Evolutionary conservation across 2,329 filamentous ascomycete species (phyloP).

Genomic region (Geosmithia morbida): DNA sequence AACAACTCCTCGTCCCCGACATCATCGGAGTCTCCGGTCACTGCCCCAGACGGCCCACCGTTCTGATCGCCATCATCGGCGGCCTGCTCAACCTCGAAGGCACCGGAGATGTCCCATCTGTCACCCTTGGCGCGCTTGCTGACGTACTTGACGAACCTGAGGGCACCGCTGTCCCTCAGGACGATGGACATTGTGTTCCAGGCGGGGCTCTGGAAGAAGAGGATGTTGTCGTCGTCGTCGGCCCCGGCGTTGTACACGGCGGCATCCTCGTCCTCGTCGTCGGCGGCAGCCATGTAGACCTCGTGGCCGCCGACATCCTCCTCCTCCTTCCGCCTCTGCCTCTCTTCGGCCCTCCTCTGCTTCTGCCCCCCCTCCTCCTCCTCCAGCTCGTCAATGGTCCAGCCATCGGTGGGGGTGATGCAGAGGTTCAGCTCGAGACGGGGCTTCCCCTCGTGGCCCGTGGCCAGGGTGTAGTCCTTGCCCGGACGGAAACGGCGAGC

Average conservation of each 20-base stretch:
- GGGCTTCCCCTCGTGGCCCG: constrained; percentile 62
- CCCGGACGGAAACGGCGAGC: constrained; percentile 78
- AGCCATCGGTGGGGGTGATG: constrained; percentile 72
- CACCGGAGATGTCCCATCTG: constrained; percentile 78
- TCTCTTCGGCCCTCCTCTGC: constrained; percentile 15
- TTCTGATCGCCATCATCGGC: constrained; percentile 20
- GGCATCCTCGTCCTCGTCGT: constrained; percentile 55
- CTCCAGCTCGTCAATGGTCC: constrained; percentile 53
- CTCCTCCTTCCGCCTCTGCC: constrained; percentile 11
- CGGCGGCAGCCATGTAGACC: constrained; percentile 87
- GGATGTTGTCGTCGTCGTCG: constrained; percentile 59
- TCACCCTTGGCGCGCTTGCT: constrained; percentile 72
- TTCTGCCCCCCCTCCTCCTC: constrained; percentile 15
- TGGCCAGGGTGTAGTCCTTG: constrained; percentile 85
- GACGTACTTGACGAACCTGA: constrained; percentile 96
- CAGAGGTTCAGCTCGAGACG: constrained; percentile 79
- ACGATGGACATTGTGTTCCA: constrained; percentile 95
- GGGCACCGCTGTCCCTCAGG: constrained; percentile 67
- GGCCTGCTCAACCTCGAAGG: constrained; percentile 49
- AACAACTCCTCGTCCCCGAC: constrained; percentile 26
- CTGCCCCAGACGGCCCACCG: constrained; percentile 14
- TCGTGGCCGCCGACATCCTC: constrained; percentile 62
- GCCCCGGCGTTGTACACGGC: constrained; percentile 67
- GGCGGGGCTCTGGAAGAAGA: constrained; percentile 46
- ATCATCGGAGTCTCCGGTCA: constrained; percentile 19